Percentiles rank a stretch among this genome's conserved stretches.
phyloP scores from a whole-genome alignment of 768 basidiomycete species.

The Kwoniella dejecticola region DNA sequence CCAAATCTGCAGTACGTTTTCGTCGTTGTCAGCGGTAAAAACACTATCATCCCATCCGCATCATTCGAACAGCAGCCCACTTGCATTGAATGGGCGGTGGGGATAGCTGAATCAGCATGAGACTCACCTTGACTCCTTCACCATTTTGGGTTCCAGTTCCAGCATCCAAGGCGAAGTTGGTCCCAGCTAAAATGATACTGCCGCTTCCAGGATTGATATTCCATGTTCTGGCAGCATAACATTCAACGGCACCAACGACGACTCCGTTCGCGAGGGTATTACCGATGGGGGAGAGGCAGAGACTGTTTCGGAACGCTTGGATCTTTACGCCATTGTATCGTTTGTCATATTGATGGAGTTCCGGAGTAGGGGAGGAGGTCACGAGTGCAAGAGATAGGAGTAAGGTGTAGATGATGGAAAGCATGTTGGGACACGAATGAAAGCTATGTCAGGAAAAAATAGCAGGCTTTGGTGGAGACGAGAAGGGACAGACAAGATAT shows the following conservation, averaged over 20 bases:
- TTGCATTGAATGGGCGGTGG: too few species aligned
- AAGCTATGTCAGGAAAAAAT: too few species aligned
- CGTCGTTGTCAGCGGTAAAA: too few species aligned
- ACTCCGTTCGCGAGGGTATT: slow-evolving; percentile 8
- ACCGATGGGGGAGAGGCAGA: slow-evolving; percentile 12
- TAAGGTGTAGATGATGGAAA: neutral
- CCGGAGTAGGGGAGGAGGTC: neutral
- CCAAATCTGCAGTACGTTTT: slow-evolving; percentile 17
- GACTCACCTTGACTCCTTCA: slow-evolving; percentile 17
- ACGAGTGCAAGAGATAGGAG: neutral
- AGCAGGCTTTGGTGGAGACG: too few species aligned
- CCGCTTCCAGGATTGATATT: slow-evolving; percentile 28
- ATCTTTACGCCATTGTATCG: slow-evolving; percentile 21
- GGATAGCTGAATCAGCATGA: too few species aligned
- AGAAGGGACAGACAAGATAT: too few species aligned
- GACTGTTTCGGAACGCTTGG: slow-evolving; percentile 19
- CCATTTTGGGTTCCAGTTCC: slow-evolving; percentile 16
- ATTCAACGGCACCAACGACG: slow-evolving; percentile 10
- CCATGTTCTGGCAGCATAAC: slow-evolving; percentile 18
- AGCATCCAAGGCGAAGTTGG: slow-evolving; percentile 20
- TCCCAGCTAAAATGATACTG: neutral
- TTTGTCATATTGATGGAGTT: neutral
- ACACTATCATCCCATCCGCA: neutral
- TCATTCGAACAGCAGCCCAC: too few species aligned
- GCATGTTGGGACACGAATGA: neutral